These are phyloP conservation scores for Capronia americana DNA, from an alignment of 2,329 filamentous ascomycete genomes.

Conservation along the genomic window DNA sequence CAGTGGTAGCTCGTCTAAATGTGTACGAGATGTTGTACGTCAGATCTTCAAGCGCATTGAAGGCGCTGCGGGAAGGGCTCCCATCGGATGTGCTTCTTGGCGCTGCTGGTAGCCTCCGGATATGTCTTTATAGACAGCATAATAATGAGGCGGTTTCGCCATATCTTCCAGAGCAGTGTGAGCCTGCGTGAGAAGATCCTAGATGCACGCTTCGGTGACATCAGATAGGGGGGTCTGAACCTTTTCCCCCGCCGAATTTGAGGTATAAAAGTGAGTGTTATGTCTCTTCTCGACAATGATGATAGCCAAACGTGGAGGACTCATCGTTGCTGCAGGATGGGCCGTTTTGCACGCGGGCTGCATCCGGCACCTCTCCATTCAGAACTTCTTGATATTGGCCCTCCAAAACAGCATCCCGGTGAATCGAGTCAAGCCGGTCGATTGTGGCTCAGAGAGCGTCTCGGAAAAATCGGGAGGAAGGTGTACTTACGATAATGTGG, in stretches of 20 bases:
- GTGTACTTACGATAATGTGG: neutral
- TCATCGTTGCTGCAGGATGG: slow-evolving; percentile 61
- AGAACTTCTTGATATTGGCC: slow-evolving; percentile 77
- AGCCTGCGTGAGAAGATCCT: slow-evolving; percentile 85
- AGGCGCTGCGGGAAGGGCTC: slow-evolving; percentile 49
- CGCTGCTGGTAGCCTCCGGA: slow-evolving; percentile 22
- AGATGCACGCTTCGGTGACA: slow-evolving; percentile 74
- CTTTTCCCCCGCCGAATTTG: slow-evolving; percentile 47
- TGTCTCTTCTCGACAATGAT: slow-evolving; percentile 88
- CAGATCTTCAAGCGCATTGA: slow-evolving; percentile 72
- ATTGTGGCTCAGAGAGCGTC: neutral
- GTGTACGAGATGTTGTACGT: slow-evolving; percentile 54
- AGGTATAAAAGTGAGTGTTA: slow-evolving; percentile 85
- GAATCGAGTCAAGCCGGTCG: slow-evolving; percentile 62
- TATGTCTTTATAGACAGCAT: slow-evolving; percentile 72
- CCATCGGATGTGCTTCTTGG: neutral
- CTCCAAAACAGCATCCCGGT: slow-evolving; percentile 88
- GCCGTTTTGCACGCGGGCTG: slow-evolving; percentile 65
- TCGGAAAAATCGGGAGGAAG: neutral
- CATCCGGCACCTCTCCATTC: slow-evolving; percentile 65
- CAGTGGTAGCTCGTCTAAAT: slow-evolving; percentile 82
- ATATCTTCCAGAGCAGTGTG: slow-evolving; percentile 85
- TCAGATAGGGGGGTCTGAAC: slow-evolving; percentile 73
- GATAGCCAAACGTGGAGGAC: slow-evolving; percentile 69
- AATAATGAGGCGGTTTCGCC: slow-evolving; percentile 82